Evolutionary conservation across 2,329 filamentous ascomycete genomes (phyloP).

Genomic region (Phialemoniopsis sp.): DNA sequence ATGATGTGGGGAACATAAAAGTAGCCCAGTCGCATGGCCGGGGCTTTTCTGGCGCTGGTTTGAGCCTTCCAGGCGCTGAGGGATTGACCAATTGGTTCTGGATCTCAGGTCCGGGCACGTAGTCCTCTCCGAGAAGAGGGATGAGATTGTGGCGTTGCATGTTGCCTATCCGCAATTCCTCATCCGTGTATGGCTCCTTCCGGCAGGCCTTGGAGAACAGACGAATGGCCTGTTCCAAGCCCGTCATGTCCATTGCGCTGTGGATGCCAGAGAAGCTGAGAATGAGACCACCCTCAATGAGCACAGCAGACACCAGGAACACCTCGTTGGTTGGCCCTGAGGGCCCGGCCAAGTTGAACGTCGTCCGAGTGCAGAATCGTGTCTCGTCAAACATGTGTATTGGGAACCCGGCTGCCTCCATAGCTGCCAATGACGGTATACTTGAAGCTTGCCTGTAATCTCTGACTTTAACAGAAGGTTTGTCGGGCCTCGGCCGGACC

Average conservation of each 20-base stretch:
- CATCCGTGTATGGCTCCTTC: conserved; percentile 34
- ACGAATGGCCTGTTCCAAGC: conserved; percentile 38
- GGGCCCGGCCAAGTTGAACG: conserved; percentile 22
- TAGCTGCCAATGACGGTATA: conserved; percentile 28
- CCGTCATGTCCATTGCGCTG: conserved; percentile 44
- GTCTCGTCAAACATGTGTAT: conserved; percentile 43
- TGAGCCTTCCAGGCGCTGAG: conserved; percentile 7
- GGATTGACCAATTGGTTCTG: conserved; percentile 25
- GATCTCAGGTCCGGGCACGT: conserved; percentile 26
- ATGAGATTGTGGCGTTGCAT: conserved; percentile 28
- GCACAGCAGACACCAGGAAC: conserved; percentile 41
- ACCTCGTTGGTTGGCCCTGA: conserved; percentile 28
- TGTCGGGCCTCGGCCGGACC: conserved; percentile 27
- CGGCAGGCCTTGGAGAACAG: conserved; percentile 45
- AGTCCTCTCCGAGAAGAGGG: conserved; percentile 29
- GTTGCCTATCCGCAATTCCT: conserved; percentile 40
- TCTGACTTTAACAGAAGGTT: conserved; percentile 31
- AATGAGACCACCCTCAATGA: conserved; percentile 43
- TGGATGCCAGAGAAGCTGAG: conserved; percentile 45
- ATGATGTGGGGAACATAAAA: conserved; percentile 33
- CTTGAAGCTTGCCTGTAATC: conserved; percentile 30
- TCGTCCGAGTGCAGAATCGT: conserved; percentile 33
- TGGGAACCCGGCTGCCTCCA: conserved; percentile 35
- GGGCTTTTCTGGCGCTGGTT: conserved; percentile 2
- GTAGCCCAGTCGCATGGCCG: conserved; percentile 35